Evolutionary conservation across 805 yeast genomes (phyloP).

Genomic region (Lipomyces starkeyi): DNA sequence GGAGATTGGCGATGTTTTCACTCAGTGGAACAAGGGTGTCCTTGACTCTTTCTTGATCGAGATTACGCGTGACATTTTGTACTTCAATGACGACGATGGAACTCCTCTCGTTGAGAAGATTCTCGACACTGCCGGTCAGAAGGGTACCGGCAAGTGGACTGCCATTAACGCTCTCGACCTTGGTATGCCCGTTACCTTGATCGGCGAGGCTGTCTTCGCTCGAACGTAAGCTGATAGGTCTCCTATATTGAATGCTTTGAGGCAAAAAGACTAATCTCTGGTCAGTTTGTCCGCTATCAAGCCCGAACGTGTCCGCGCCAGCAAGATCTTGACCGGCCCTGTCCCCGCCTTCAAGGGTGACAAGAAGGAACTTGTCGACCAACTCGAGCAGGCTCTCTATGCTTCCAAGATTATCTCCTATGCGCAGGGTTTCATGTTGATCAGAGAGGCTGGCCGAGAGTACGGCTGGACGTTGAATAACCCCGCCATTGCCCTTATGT

Average conservation of each 20-base stretch:
- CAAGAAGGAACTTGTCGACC: slow-evolving; percentile 83
- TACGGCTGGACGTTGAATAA: slow-evolving; percentile 97
- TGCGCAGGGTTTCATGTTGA: slow-evolving; percentile 99
- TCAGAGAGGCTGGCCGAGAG: slow-evolving; percentile 96
- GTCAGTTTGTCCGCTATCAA: slow-evolving; percentile 77
- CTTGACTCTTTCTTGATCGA: slow-evolving; percentile 96
- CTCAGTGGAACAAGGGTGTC: slow-evolving; percentile 96
- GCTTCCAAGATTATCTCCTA: slow-evolving; percentile 98
- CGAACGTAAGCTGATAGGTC: slow-evolving; percentile 52
- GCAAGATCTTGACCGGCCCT: slow-evolving; percentile 82
- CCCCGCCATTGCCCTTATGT: slow-evolving; percentile 98
- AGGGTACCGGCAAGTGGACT: slow-evolving; percentile 99
- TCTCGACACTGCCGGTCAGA: slow-evolving; percentile 96
- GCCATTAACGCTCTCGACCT: slow-evolving; percentile 96
- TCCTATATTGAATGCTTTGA: slow-evolving; percentile 49
- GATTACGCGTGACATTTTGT: slow-evolving; percentile 93
- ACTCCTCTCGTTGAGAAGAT: slow-evolving; percentile 95
- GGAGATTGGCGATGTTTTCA: slow-evolving; percentile 92
- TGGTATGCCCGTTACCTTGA: slow-evolving; percentile 97
- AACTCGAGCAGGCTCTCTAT: slow-evolving; percentile 96
- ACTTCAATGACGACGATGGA: slow-evolving; percentile 87
- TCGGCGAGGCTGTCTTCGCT: slow-evolving; percentile 98
- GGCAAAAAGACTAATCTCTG: neutral
- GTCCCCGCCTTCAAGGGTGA: slow-evolving; percentile 70
- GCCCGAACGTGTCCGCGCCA: slow-evolving; percentile 87